Base-by-base conservation (phyloP, 352 stramenopile species). In the Phytophthora megakarya region DNA sequence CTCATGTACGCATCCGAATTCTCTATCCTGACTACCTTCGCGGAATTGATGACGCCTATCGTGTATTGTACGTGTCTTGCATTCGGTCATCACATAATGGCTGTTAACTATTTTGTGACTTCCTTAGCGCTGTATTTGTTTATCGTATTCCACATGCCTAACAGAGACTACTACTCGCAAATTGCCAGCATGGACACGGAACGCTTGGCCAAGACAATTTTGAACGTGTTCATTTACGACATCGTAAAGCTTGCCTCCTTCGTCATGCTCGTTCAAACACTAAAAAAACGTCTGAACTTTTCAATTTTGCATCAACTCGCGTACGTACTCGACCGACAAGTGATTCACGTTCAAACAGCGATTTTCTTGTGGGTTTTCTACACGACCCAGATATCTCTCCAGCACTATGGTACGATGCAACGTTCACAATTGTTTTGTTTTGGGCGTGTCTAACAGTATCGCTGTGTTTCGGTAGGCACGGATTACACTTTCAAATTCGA, bases 1-100 rank as follows among this genome's bases (percentile, higher is more conserved):
- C 26, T 77, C 46, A 69, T 77, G 39, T 65, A 74, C 12, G 71
- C 68, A 46, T 68, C 62, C 10, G 65, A 77, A 37, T 72, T 74
- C 21, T 67, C 65, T 12, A 64, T 73, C 16, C 65, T 74, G 25
- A 64, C 55, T 25, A 45, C 55, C 4, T 72, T 63, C 25, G 57
- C 46, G 12, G 70, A 77, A 32, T 55, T 72, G 12, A 63, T 72
- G 33, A 63, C 51, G 8, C 51, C 51, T 26, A 51, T 60, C 38
- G 51, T 60, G 13, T 60, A 60, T 15, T 60, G 51, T 60, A 43
- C 26, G 51, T 60, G n/a, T 11, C 16, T 15, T 13, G 9, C 15
- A 28, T 26, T 16, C 2, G 22, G 12, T 23, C 13, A 35, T 35
- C 13, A 35, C 1, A 15, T 5, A 35, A 35, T 35, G 3, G 15